These are phyloP conservation scores for Calonectria pauciramosa DNA, from an alignment of 2,329 filamentous ascomycete genomes.

Conservation along the genomic window DNA sequence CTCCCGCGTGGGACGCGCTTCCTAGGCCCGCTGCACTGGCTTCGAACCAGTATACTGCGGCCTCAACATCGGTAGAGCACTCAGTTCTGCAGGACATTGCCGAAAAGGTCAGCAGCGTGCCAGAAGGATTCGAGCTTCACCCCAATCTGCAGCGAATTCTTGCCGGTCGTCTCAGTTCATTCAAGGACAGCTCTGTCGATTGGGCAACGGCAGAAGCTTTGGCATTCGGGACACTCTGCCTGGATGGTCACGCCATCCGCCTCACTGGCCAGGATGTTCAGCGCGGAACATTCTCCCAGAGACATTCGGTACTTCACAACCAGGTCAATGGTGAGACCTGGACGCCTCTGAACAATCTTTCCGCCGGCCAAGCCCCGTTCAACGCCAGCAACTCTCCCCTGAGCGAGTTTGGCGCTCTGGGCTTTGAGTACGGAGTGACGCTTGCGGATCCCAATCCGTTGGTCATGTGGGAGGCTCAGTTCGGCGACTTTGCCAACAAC, in stretches of 20 bases:
- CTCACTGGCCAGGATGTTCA: conserved; percentile 98
- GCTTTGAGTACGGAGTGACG: conserved; percentile 98
- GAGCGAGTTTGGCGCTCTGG: conserved; percentile 78
- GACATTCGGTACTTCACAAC: conserved; percentile 95
- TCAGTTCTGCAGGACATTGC: conserved; percentile 84
- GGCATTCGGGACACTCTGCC: conserved; percentile 90
- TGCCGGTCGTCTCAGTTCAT: conserved; percentile 86
- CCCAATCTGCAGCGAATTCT: conserved; percentile 97
- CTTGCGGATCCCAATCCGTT: conserved; percentile 94
- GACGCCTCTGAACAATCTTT: conserved; percentile 89
- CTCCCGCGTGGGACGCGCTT: conserved; percentile 97
- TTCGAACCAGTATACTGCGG: conserved; percentile 91
- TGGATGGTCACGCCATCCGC: conserved; percentile 94
- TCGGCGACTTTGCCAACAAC: conserved; percentile 99
- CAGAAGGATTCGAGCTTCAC: conserved; percentile 89
- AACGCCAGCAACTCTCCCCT: conserved; percentile 97
- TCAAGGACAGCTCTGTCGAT: conserved; percentile 92
- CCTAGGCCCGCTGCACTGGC: conserved; percentile 97
- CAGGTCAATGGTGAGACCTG: conserved; percentile 93
- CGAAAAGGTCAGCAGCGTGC: conserved; percentile 79
- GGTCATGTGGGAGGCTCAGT: conserved; percentile 99
- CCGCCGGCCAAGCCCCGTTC: conserved; percentile 91
- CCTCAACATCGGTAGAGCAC: conserved; percentile 82
- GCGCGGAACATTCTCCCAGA: conserved; percentile 98
- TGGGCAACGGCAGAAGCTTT: conserved; percentile 97